Base-by-base conservation (phyloP, 129 eudicot species). In the Artemisia argyi region DNA sequence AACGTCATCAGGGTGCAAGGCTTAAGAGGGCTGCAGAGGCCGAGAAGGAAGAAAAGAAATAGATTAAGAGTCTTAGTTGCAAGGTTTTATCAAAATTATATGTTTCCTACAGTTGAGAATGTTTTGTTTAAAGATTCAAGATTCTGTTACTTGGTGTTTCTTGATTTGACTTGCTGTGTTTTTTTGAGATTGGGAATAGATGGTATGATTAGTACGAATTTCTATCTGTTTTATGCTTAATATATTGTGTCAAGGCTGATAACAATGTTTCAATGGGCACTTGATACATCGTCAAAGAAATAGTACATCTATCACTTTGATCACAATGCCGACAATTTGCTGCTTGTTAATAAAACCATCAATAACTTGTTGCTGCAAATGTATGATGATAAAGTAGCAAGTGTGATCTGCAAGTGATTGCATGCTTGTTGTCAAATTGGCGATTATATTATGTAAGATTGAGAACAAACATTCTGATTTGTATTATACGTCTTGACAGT, bases 1-100 rank as follows among this genome's bases (percentile, higher is more conserved):
- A 67, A 28, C 83, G 81, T 26, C 91, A 91, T 55, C 59, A 79
- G 19, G 91, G 95, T 56, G 84, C 83, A 18, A 77, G 93, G 59
- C 73, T 82, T 65, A 87, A 85, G 90, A 89, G 82, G 81, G 91
- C 89, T 9, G 91, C 89, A 0, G 91, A 88, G 73, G 96, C 96
- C 7, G 91, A 85, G 71, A 88, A 88, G 73, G 91, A 85, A 81
- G 91, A 89, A 64, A 83, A 89, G 86, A 83, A 89, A 54, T 85
- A 87, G 75, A 13, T 35, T 9, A 5, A 35, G 7, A 1, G 44
- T 5, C 44, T 35, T 35, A 35, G 44, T 35, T 35, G 44, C 44
- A 35, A 35, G 8, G 44, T 35, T 35, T 35, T 35, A 35, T 35
- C 44, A 35, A 35, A 5, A 0, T 35, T 35, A 35, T 6, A 35